Percentiles rank a stretch among this genome's conserved stretches.
These are phyloP conservation scores for Aegilops longissima DNA, from an alignment of 176 grass and related monocot genomes.

Conservation along the genomic window DNA sequence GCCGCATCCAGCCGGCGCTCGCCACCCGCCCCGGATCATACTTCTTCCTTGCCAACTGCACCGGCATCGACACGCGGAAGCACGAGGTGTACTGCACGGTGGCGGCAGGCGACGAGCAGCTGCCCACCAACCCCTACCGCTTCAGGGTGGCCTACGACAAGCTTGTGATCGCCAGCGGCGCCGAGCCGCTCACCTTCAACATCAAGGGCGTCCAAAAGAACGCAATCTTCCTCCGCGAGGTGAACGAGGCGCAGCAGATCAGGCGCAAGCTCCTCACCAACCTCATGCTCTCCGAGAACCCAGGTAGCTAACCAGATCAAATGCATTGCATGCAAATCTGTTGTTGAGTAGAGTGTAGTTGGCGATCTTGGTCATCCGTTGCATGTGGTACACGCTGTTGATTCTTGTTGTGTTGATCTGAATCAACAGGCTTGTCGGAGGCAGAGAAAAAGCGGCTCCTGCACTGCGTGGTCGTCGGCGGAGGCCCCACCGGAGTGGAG, in stretches of 20 bases:
- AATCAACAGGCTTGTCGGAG: slow-evolving; percentile 55
- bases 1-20: slow-evolving; percentile 78
- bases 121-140: slow-evolving; percentile 46
- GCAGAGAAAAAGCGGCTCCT: slow-evolving; percentile 73
- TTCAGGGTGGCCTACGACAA: slow-evolving; percentile 95
- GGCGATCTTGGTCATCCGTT: background rate
- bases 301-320: slow-evolving; percentile 37
- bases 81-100: slow-evolving; percentile 77
- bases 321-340: background rate
- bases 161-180: slow-evolving; percentile 85
- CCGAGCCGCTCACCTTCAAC: slow-evolving; percentile 83
- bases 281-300: slow-evolving; percentile 92
- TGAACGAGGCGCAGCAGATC: slow-evolving; percentile 90
- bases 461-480: slow-evolving; percentile 87
- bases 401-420: background rate
- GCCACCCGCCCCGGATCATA: slow-evolving; percentile 57
- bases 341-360: background rate
- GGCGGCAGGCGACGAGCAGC: slow-evolving; percentile 29
- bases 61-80: slow-evolving; percentile 53
- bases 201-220: slow-evolving; percentile 86
- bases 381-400: background rate
- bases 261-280: slow-evolving; percentile 82
- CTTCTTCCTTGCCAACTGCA: slow-evolving; percentile 78
- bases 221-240: slow-evolving; percentile 88
- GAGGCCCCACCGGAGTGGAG: slow-evolving; percentile 91